phyloP scores from a whole-genome alignment of 768 basidiomycete genomes.

The Kwoniella botswanensis region DNA sequence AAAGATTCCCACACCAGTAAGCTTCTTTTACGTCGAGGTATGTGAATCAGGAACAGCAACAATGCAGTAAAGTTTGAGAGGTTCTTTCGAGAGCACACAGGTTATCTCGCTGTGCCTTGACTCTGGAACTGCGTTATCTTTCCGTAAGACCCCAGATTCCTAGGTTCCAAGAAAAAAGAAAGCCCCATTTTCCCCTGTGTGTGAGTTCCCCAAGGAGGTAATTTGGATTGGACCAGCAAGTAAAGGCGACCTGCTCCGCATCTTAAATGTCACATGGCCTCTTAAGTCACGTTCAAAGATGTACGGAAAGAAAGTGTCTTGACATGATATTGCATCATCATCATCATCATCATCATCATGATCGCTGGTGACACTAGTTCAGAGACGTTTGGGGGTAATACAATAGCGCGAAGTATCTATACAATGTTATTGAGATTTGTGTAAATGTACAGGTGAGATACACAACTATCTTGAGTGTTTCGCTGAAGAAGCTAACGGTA shows the following conservation, averaged over 20 bases:
- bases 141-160: not conserved
- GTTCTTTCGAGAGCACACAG: no score
- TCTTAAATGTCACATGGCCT: no score
- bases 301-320: no score
- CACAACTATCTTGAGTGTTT: not conserved
- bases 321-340: not conserved
- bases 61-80: not conserved
- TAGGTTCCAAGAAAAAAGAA: not conserved
- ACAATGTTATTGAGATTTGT: not conserved
- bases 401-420: not conserved
- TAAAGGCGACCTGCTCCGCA: no score
- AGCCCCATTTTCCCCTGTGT: not conserved
- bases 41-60: conserved; percentile 9
- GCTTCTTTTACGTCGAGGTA: not conserved
- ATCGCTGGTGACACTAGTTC: not conserved
- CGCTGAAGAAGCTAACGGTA: not conserved
- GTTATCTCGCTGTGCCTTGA: conserved; percentile 1
- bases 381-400: not conserved
- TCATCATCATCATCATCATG: not conserved
- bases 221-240: no score
- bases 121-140: not conserved
- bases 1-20: not conserved
- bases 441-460: not conserved
- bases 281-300: no score
- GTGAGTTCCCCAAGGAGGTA: not conserved